Evolutionary conservation across 169 alveolate species (phyloP).

Genomic region (Plasmodium fragile): DNA sequence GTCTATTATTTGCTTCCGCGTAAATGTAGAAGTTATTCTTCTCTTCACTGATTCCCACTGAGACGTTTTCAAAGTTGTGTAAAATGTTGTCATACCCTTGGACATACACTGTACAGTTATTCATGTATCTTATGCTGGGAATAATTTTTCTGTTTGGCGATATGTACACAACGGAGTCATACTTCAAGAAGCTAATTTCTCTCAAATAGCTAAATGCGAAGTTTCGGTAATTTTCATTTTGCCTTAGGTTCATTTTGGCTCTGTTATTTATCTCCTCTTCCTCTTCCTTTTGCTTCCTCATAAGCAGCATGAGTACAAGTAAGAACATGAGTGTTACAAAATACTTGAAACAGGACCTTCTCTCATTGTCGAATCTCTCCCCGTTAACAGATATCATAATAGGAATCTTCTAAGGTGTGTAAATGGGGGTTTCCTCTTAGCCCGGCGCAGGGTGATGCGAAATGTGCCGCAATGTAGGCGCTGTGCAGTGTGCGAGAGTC

Average conservation of each 20-base stretch:
- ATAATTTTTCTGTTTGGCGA: conserved; percentile 65
- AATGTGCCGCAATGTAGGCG: neutral
- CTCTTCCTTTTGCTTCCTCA: conserved; percentile 66
- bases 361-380: conserved; percentile 36
- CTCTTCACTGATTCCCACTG: conserved; percentile 41
- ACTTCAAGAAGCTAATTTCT: conserved; percentile 55
- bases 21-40: conserved; percentile 40
- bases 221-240: conserved; percentile 50
- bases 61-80: conserved; percentile 34
- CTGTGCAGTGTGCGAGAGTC: neutral
- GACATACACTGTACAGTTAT: conserved; percentile 23
- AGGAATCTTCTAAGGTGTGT: neutral
- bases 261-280: conserved; percentile 34
- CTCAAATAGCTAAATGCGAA: conserved; percentile 44
- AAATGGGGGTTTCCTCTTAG: neutral
- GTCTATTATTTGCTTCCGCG: conserved; percentile 11
- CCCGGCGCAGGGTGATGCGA: neutral
- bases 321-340: conserved; percentile 61
- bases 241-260: conserved; percentile 60
- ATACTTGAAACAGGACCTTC: conserved; percentile 59
- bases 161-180: conserved; percentile 63
- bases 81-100: conserved; percentile 70
- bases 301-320: conserved; percentile 20
- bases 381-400: conserved; percentile 54
- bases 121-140: conserved; percentile 48